Evolutionary conservation across 129 eudicot genomes (phyloP).

Genomic region (Flaveria robusta): DNA sequence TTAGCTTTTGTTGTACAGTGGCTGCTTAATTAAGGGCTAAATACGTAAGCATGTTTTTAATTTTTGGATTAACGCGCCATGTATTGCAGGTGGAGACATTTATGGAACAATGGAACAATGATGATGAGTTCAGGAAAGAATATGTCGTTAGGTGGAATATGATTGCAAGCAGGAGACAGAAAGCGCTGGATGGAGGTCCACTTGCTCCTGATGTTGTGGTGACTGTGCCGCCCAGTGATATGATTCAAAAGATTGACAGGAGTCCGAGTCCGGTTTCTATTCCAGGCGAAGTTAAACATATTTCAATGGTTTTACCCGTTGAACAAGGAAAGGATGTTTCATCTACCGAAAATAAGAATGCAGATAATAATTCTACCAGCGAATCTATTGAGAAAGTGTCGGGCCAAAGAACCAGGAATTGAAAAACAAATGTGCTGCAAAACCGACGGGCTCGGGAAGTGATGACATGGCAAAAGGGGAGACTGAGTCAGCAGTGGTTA

Average conservation of each 20-base stretch:
- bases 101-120: conserved; percentile 76
- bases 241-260: conserved; percentile 36
- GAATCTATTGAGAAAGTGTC: conserved; percentile 23
- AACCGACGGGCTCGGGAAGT: conserved; percentile 21
- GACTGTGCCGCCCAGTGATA: conserved; percentile 37
- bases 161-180: conserved; percentile 67
- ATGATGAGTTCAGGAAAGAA: conserved; percentile 70
- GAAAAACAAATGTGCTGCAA: conserved; percentile 28
- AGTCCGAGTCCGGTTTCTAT: conserved; percentile 30
- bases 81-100: conserved; percentile 58
- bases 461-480: conserved; percentile 15
- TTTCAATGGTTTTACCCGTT: conserved; percentile 20
- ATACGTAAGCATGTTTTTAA: conserved; percentile 16
- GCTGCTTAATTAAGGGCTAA: not conserved
- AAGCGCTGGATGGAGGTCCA: conserved; percentile 65
- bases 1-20: not conserved
- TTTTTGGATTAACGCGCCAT: conserved; percentile 14
- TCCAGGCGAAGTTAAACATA: conserved; percentile 34
- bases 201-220: conserved; percentile 67
- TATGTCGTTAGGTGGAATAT: conserved; percentile 59
- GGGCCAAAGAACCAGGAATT: conserved; percentile 36
- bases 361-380: conserved; percentile 11
- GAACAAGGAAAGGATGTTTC: conserved; percentile 37
- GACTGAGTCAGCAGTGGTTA: conserved; percentile 22
- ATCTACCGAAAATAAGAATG: conserved; percentile 13